phyloP scores from a whole-genome alignment of 768 basidiomycete genomes.

The Boletus pseudopeckii region DNA sequence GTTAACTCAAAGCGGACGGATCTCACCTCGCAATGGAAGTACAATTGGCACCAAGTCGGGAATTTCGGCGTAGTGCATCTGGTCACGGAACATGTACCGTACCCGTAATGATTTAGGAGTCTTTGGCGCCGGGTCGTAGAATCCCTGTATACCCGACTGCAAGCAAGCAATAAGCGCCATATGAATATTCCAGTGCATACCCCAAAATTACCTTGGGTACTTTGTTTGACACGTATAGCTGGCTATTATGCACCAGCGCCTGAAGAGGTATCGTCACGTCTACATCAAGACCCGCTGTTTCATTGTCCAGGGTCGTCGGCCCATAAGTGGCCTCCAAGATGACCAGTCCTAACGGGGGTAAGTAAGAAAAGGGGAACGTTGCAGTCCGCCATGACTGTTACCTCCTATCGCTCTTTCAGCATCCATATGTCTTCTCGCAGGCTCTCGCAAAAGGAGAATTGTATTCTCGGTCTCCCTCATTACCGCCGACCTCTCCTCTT shows the following conservation, averaged over 20 bases:
- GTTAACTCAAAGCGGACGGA: conserved; percentile 11
- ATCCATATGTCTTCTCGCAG: conserved; percentile 59
- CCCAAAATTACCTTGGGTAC: conserved; percentile 58
- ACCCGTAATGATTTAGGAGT: conserved; percentile 65
- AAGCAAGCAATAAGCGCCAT: conserved; percentile 5
- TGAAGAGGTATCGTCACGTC: conserved; percentile 83
- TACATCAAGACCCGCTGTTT: conserved; percentile 52
- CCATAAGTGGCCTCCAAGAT: conserved; percentile 76
- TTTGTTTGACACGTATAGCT: conserved; percentile 73
- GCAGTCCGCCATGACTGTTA: conserved; percentile 28
- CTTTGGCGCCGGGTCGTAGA: conserved; percentile 82
- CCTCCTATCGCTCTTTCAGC: conserved; percentile 68
- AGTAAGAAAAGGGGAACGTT: conserved; percentile 12
- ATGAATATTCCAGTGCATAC: background rate
- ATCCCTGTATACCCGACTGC: conserved; percentile 77
- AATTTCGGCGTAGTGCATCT: conserved; percentile 73
- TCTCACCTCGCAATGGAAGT: conserved; percentile 71
- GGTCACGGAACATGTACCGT: conserved; percentile 73
- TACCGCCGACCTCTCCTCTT: conserved; percentile 62
- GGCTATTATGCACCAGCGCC: conserved; percentile 74
- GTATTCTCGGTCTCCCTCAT: conserved; percentile 64
- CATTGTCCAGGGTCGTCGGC: conserved; percentile 46
- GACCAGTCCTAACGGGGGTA: conserved; percentile 55
- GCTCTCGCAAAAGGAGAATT: conserved; percentile 59
- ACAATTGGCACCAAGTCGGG: conserved; percentile 67